Conservation (phyloP, 164 flowering plant species). For the Hamamelis virginiana region DNA sequence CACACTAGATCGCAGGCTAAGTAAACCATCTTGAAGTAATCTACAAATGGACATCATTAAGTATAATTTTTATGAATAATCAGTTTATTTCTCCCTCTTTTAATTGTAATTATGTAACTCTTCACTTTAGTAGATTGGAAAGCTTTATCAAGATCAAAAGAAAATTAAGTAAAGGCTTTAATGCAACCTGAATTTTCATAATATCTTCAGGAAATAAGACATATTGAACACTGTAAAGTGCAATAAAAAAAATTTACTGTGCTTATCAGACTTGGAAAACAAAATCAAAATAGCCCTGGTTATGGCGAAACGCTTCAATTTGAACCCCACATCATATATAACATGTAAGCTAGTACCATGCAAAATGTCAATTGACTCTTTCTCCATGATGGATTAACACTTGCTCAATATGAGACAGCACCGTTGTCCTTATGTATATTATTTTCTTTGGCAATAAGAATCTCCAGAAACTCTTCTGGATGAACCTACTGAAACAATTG, state of each 20-base stretch:
- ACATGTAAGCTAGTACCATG: neutral
- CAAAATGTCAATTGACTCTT: neutral
- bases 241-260: neutral
- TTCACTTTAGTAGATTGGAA: too few species aligned
- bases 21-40: too few species aligned
- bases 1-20: too few species aligned
- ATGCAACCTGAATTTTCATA: too few species aligned
- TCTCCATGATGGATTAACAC: conserved; percentile 8
- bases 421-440: neutral
- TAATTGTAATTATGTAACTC: too few species aligned
- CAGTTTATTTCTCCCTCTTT: too few species aligned
- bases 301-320: neutral
- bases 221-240: too few species aligned
- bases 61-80: too few species aligned
- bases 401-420: neutral
- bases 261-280: neutral
- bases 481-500: neutral
- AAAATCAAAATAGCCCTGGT: neutral
- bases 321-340: neutral
- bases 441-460: neutral
- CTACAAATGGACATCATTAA: too few species aligned
- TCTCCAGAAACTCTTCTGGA: conserved; percentile 7
- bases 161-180: too few species aligned
- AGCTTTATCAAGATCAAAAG: too few species aligned
- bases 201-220: too few species aligned